Base-by-base conservation (phyloP, 2,329 filamentous ascomycete species). In the Tolypocladium amazonense region DNA sequence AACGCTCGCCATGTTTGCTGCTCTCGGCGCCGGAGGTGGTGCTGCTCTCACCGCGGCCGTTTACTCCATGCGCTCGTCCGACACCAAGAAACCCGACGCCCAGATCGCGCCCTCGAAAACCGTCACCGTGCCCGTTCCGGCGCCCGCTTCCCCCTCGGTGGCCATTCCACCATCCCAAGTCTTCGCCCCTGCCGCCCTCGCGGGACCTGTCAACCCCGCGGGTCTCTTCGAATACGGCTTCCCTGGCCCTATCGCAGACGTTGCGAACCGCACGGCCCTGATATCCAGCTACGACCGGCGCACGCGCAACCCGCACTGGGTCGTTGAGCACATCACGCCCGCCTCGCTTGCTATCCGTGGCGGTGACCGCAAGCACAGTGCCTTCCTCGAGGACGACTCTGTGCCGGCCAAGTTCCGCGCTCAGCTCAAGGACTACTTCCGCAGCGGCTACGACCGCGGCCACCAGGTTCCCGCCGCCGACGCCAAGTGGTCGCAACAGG, bases 391-490 rank as follows among this genome's bases (percentile, higher is more conserved):
- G 76, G 94, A 99, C 75, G 73, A 80, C 3, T 75, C 76, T 30
- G 88, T 99, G 59, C 94, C 94, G 0, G 81, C 88, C 58, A 87
- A 89, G 75, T 99, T 97, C 80, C 88, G 92, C 64, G 94, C 90
- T 61, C 88, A 88, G 73, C 81, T 99, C 60, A 88, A 90, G 73
- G 94, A 99, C 79, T 99, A 99, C 79, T 92, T 88, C 79, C 89
- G 93, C 65, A 92, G 88, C 45, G 94, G 94, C 68, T 99, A 95
- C 74, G 94, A 99, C 75, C 85, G 94, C 43, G 94, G 94, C 62
- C 94, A 99, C 77, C 94, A 99, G 77, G 93, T 97, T 12, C 94
- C 94, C 12, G 94, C 94, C 7, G 94, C 94, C 47, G 94, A 99
- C 76, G 90, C 89, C 60, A 96, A 95, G 77, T 99, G 94, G 92